A percentile compares a stretch with the other conserved stretches of the same genome.
phyloP scores from a whole-genome alignment of 352 stramenopile genomes.

The Halophytophthora polymorphica region DNA sequence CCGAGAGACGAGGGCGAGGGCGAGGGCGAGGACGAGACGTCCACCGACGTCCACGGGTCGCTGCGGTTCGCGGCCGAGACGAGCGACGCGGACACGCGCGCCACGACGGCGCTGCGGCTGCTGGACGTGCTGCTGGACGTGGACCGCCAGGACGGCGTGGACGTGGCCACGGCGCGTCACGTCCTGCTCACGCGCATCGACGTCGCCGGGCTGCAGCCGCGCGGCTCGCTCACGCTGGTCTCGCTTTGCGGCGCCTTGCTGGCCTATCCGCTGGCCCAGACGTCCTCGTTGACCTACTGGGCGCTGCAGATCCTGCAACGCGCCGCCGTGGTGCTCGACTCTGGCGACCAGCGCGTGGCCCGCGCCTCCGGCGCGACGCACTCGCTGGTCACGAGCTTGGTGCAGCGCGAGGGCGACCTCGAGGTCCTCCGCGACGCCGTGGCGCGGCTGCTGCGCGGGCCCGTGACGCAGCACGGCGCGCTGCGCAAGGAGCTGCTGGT shows the following conservation, averaged over 20 bases:
- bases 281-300: slow-evolving; percentile 32
- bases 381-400: slow-evolving; percentile 46
- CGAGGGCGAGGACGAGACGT: not conserved
- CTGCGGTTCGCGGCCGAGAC: slow-evolving; percentile 34
- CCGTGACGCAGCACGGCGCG: slow-evolving; percentile 15
- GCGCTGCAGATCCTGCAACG: slow-evolving; percentile 56
- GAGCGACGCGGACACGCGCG: slow-evolving; percentile 32
- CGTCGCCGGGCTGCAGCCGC: slow-evolving; percentile 29
- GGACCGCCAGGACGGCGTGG: slow-evolving; percentile 1
- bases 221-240: slow-evolving; percentile 43
- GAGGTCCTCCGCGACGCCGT: slow-evolving; percentile 36
- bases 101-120: slow-evolving; percentile 44
- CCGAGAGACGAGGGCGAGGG: slow-evolving; percentile 1
- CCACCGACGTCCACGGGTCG: slow-evolving; percentile 17
- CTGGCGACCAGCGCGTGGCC: slow-evolving; percentile 16
- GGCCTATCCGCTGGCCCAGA: slow-evolving; percentile 37
- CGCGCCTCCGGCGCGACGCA: slow-evolving; percentile 24
- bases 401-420: slow-evolving; percentile 42
- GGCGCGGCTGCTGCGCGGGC: slow-evolving; percentile 28
- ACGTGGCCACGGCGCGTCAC: slow-evolving; percentile 13
- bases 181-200: slow-evolving; percentile 52
- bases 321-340: slow-evolving; percentile 32
- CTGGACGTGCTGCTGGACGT: slow-evolving; percentile 33
- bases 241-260: slow-evolving; percentile 55
- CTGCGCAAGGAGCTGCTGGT: slow-evolving; percentile 46